Base-by-base conservation (phyloP, 331 rosid species). In the Stylosanthes scabra region DNA sequence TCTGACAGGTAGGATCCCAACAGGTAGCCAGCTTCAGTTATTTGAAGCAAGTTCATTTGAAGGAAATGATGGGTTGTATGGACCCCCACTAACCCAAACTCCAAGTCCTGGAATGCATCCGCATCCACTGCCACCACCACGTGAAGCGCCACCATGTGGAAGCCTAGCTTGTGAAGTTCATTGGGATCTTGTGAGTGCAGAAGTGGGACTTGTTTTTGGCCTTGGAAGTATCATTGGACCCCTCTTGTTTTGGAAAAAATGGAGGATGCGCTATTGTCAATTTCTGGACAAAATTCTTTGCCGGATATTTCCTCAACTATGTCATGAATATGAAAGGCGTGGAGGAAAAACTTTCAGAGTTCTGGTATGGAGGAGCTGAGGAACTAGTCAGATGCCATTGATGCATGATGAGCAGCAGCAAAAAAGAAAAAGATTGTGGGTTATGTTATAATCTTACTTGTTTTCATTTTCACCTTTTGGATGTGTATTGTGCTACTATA, bases 1-100 rank as follows among this genome's bases (percentile, higher is more conserved):
- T 5, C 69, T 92, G 27, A 75, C 3, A 0, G 93, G 93, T 0
- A 9, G 0, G 27, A 89, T 89, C 1, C 97, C 97, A 0, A 0
- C 54, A 49, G 54, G 54, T 3, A 16, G 64, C 1, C 86, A 89
- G 9, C 0, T 89, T 13, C 71, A 15, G 11, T 27, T 89, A 49
- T 81, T 89, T 67, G 0, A 68, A 28, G 6, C 12, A 1, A 44
- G 7, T 5, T 84, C 81, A 0, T 84, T 51, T 0, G 0, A 0
- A 3, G 78, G 72, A 0, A 89, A 87, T 4, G 0, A n/a, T 27
- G 84, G 71, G 13, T 72, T 89, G 3, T 83, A 78, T n/a, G 91
- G 91, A 5, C 8, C 12, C 9, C 86, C 84, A 7, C 41, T 79
- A 51, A 7, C 6, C 0, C 0, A 0, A 5, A 1, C 0, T 0